These are phyloP conservation scores for Monosporascus sp. DNA, from an alignment of 2,329 filamentous ascomycete genomes.

Conservation along the genomic window DNA sequence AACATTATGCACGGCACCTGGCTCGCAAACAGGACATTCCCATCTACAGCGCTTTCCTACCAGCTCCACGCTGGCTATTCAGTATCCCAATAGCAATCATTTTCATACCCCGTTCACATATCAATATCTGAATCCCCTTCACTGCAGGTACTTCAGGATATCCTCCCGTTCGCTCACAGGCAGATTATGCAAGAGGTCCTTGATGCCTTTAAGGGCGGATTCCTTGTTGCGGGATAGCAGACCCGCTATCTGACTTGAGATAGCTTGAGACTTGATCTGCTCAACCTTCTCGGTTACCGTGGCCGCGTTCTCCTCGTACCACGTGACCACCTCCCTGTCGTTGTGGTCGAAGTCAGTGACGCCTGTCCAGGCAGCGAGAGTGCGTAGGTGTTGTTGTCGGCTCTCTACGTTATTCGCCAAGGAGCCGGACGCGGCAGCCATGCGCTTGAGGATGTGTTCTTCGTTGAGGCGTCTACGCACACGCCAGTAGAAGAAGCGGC, in stretches of 20 bases:
- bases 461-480: slow-evolving; percentile 94
- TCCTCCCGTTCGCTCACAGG: slow-evolving; percentile 84
- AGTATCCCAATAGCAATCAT: neutral
- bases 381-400: slow-evolving; percentile 64
- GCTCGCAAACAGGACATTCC: neutral
- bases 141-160: slow-evolving; percentile 57
- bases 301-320: slow-evolving; percentile 96
- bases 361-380: slow-evolving; percentile 77
- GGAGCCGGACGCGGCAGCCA: slow-evolving; percentile 44
- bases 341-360: slow-evolving; percentile 71
- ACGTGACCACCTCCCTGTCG: slow-evolving; percentile 79
- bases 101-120: neutral
- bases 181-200: slow-evolving; percentile 79
- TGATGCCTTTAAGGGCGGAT: slow-evolving; percentile 77
- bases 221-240: slow-evolving; percentile 47
- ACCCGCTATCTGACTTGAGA: slow-evolving; percentile 40
- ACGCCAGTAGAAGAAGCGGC: slow-evolving; percentile 99
- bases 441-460: slow-evolving; percentile 92
- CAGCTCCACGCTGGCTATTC: too few relatives aligned
- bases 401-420: slow-evolving; percentile 36
- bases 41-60: neutral
- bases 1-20: neutral
- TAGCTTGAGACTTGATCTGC: slow-evolving; percentile 68
- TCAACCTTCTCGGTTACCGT: slow-evolving; percentile 79
- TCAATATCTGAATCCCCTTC: slow-evolving; percentile 10